Conservation (phyloP, 2,329 filamentous ascomycete genomes). For the Aspergillus calidoustus region DNA sequence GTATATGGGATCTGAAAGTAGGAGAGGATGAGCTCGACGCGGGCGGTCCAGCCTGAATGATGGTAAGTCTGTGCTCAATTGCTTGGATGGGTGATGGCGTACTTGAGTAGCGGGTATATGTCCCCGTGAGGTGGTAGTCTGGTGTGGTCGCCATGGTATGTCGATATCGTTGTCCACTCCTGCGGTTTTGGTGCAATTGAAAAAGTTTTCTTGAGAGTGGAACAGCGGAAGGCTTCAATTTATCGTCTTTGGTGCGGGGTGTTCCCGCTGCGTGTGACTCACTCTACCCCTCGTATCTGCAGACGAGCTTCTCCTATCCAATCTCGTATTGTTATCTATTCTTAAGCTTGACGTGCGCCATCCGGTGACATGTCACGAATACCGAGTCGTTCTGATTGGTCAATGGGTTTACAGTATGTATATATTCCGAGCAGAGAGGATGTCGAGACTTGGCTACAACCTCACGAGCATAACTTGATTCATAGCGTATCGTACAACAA, state of each 20-base stretch:
- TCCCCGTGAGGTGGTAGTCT: constrained; percentile 37
- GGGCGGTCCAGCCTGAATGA: constrained; percentile 38
- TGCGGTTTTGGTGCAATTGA: too few species aligned
- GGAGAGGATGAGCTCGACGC: constrained; percentile 39
- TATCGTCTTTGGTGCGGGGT: too few species aligned
- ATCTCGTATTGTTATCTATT: background rate
- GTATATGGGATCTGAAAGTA: constrained; percentile 41
- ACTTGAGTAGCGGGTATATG: constrained; percentile 41
- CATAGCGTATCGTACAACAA: background rate
- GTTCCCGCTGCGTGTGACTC: background rate
- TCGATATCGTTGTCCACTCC: background rate
- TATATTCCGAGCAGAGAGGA: too few species aligned
- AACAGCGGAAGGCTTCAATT: too few species aligned
- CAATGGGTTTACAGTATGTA: background rate
- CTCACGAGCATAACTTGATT: background rate
- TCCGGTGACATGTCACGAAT: too few species aligned
- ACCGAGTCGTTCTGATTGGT: background rate
- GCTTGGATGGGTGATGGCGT: constrained; percentile 2
- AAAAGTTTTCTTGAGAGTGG: too few species aligned
- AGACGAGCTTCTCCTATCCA: background rate
- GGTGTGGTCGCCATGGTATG: constrained; percentile 8
- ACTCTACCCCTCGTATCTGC: background rate
- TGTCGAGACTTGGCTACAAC: too few species aligned
- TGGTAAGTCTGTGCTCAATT: background rate
- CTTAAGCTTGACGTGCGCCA: background rate